A percentile compares a stretch with the other conserved stretches of the same genome.
These are phyloP conservation scores for Staphylotrichum tortipilum DNA, from an alignment of 495 filamentous ascomycete genomes.

Conservation along the genomic window DNA sequence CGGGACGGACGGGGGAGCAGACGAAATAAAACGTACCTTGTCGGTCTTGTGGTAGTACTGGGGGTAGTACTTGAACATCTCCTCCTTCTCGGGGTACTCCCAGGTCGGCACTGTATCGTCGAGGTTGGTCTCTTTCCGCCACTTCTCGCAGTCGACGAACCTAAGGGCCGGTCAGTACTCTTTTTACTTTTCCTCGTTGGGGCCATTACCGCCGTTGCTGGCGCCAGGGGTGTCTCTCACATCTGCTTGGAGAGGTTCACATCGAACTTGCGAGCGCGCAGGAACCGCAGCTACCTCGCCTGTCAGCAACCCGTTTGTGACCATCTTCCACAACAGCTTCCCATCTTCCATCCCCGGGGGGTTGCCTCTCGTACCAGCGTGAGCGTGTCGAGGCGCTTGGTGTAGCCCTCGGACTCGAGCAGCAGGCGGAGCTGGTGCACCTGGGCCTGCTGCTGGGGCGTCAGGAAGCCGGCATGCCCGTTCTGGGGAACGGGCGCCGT, in stretches of 20 bases:
- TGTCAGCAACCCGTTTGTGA: slow-evolving; percentile 8
- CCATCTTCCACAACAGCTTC: no score
- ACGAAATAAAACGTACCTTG: slow-evolving; percentile 52
- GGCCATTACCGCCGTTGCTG: background rate
- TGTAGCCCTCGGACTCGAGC: slow-evolving; percentile 79
- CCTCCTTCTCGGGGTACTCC: slow-evolving; percentile 77
- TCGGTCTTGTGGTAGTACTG: slow-evolving; percentile 99
- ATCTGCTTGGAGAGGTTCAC: slow-evolving; percentile 75
- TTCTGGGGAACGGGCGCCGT: slow-evolving; percentile 56
- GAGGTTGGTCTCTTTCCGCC: slow-evolving; percentile 73
- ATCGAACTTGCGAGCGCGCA: slow-evolving; percentile 92
- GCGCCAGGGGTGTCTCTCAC: slow-evolving; percentile 40
- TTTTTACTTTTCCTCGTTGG: no score
- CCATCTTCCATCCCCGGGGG: background rate
- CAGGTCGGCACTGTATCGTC: slow-evolving; percentile 74
- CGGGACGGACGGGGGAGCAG: no score
- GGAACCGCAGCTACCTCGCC: slow-evolving; percentile 62
- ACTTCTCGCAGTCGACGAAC: slow-evolving; percentile 87
- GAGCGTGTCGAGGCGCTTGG: slow-evolving; percentile 78
- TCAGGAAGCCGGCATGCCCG: slow-evolving; percentile 87
- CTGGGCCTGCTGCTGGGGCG: slow-evolving; percentile 78
- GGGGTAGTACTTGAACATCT: slow-evolving; percentile 88
- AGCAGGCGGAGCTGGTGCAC: slow-evolving; percentile 73
- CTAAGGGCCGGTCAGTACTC: slow-evolving; percentile 38
- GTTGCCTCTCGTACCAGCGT: slow-evolving; percentile 53